Percentiles rank a stretch among this genome's conserved stretches.
phyloP scores from a whole-genome alignment of 2,329 filamentous ascomycete species.

The Aspergillus ibericus region DNA sequence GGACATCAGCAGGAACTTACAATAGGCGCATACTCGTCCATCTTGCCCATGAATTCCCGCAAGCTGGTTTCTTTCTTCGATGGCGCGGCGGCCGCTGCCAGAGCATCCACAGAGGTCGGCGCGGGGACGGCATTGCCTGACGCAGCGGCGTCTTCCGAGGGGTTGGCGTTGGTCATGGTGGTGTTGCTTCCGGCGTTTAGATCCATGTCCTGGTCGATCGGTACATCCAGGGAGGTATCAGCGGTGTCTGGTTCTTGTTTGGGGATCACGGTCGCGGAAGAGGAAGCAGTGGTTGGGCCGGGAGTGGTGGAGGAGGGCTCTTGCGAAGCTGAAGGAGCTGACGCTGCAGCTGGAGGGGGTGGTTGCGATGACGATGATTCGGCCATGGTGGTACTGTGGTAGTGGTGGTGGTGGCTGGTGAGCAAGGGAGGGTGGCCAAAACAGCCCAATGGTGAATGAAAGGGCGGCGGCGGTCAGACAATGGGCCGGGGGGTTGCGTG shows the following conservation, averaged over 20 bases:
- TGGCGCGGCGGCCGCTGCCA: constrained; percentile 55
- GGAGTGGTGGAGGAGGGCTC: constrained; percentile 19
- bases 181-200: constrained; percentile 30
- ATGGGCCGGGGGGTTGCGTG: not conserved
- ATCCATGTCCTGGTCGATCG: constrained; percentile 40
- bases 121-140: constrained; percentile 23
- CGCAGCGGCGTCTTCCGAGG: constrained; percentile 15
- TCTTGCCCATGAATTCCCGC: constrained; percentile 89
- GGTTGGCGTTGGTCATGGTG: constrained; percentile 18
- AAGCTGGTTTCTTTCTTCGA: constrained; percentile 89
- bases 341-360: constrained; percentile 17
- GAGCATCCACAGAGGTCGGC: constrained; percentile 40
- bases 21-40: constrained; percentile 97
- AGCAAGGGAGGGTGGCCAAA: constrained; percentile 8
- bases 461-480: not conserved
- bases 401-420: constrained; percentile 20
- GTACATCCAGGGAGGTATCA: constrained; percentile 31
- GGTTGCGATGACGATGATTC: constrained; percentile 31
- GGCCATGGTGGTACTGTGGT: constrained; percentile 32
- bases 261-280: constrained; percentile 19
- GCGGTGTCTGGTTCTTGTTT: constrained; percentile 27
- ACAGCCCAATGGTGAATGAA: constrained; percentile 2
- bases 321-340: constrained; percentile 26
- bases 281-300: constrained; percentile 14
- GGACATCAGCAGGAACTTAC: constrained; percentile 55